phyloP scores from a whole-genome alignment of 148 eudicot species.

The Vaccinium vitisidaea region DNA sequence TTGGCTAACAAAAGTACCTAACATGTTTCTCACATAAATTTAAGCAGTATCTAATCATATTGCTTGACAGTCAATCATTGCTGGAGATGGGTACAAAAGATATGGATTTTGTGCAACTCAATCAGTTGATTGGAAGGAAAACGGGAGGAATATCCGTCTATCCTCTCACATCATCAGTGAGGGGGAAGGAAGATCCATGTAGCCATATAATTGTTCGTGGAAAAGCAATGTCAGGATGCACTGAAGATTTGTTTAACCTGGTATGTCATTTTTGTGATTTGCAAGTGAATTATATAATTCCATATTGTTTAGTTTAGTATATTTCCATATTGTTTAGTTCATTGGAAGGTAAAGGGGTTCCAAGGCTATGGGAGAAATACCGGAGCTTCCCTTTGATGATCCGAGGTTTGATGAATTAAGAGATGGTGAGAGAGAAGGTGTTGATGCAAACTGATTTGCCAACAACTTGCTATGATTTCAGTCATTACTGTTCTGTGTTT shows the following conservation, averaged over 20 bases:
- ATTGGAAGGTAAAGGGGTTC: too few relatives aligned
- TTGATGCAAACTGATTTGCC: not conserved
- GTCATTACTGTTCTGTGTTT: not conserved
- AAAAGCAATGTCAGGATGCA: constrained; percentile 92
- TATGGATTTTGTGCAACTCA: constrained; percentile 91
- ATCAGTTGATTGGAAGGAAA: constrained; percentile 95
- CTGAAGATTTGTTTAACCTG: constrained; percentile 86
- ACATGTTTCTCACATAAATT: not conserved
- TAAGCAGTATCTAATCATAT: constrained; percentile 14
- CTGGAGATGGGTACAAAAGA: constrained; percentile 99
- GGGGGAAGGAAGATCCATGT: constrained; percentile 69
- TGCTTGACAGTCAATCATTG: constrained; percentile 77
- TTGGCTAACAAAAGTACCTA: not conserved
- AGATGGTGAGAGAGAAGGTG: too few relatives aligned
- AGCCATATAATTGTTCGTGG: constrained; percentile 84
- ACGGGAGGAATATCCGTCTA: constrained; percentile 96
- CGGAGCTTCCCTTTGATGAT: too few relatives aligned
- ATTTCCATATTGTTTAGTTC: too few relatives aligned
- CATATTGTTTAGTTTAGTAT: not conserved
- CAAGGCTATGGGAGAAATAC: too few relatives aligned
- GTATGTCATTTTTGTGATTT: constrained; percentile 32
- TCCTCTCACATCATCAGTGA: constrained; percentile 84
- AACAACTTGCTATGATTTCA: not conserved
- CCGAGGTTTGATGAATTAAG: too few relatives aligned
- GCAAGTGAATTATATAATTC: not conserved